A percentile compares a stretch with the other conserved stretches of the same genome.
phyloP scores from a whole-genome alignment of 1,139 yeast species.

The Hemisphaericaspora xylanilytica region DNA sequence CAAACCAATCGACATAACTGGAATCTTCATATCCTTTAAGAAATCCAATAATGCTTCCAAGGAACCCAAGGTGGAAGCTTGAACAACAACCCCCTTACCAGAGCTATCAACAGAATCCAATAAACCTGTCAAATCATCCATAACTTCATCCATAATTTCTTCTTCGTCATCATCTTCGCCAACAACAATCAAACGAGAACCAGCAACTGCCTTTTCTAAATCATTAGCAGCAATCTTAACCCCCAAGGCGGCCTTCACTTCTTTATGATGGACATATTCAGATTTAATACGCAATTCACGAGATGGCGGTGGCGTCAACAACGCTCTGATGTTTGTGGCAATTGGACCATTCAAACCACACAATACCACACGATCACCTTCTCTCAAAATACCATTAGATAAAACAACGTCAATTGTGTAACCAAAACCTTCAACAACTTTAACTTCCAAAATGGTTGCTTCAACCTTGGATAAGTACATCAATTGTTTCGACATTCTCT shows the following conservation, averaged over 20 bases:
- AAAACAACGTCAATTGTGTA: slow-evolving; percentile 96
- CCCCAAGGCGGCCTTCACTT: slow-evolving; percentile 98
- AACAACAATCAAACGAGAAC: slow-evolving; percentile 91
- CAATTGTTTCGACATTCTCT: slow-evolving; percentile 98
- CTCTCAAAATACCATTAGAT: slow-evolving; percentile 90
- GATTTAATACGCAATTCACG: slow-evolving; percentile 95
- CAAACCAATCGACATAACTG: slow-evolving; percentile 96
- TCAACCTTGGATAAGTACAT: slow-evolving; percentile 92
- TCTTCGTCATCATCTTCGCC: slow-evolving; percentile 98
- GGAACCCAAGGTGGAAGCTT: slow-evolving; percentile 97
- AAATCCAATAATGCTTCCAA: slow-evolving; percentile 94
- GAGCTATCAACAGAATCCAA: slow-evolving; percentile 91
- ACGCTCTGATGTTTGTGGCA: slow-evolving; percentile 94
- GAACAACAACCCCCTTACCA: slow-evolving; percentile 97
- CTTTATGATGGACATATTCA: slow-evolving; percentile 92
- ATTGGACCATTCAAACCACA: slow-evolving; percentile 99
- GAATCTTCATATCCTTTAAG: slow-evolving; percentile 97
- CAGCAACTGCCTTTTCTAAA: slow-evolving; percentile 97
- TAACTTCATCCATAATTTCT: slow-evolving; percentile 94
- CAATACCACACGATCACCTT: slow-evolving; percentile 91
- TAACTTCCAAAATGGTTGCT: slow-evolving; percentile 96
- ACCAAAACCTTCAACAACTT: slow-evolving; percentile 98
- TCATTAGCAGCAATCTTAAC: slow-evolving; percentile 98
- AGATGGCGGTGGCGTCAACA: slow-evolving; percentile 95
- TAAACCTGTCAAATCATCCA: slow-evolving; percentile 96